These are phyloP conservation scores for Pseudevernia furfuracea DNA, from an alignment of 495 filamentous ascomycete genomes.

Conservation along the genomic window DNA sequence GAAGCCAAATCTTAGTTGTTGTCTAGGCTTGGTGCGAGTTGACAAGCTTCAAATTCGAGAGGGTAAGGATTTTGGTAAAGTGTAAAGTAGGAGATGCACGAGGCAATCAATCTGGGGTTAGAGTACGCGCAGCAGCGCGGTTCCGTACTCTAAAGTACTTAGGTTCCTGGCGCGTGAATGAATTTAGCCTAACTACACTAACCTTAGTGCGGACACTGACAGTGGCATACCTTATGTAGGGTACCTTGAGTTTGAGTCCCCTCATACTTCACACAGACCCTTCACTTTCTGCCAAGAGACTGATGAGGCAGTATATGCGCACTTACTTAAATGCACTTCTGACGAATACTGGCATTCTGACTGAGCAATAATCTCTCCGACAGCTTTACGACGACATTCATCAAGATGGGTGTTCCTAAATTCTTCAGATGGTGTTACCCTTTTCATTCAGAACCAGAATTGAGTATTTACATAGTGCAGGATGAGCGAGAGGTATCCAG, in stretches of 20 bases:
- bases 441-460: neutral
- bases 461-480: slow-evolving; percentile 50
- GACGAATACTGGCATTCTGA: slow-evolving; percentile 9
- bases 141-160: no score
- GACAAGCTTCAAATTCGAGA: neutral
- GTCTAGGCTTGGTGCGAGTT: neutral
- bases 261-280: neutral
- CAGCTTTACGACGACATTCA: slow-evolving; percentile 16
- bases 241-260: no score
- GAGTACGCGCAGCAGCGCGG: slow-evolving; percentile 17
- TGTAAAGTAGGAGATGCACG: neutral
- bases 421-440: slow-evolving; percentile 48
- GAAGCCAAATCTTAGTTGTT: neutral
- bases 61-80: neutral
- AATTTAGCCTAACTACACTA: no score
- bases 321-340: neutral
- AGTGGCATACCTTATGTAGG: neutral
- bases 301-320: slow-evolving; percentile 11
- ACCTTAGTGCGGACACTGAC: slow-evolving; percentile 13
- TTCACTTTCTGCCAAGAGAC: slow-evolving; percentile 1
- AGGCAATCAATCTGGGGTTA: slow-evolving; percentile 4
- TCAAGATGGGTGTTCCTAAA: slow-evolving; percentile 83
- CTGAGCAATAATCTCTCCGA: slow-evolving; percentile 18
- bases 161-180: neutral
- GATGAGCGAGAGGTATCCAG: slow-evolving; percentile 97